Conservation (phyloP, 208 protist genomes). For the Leishmania tarentolae region DNA sequence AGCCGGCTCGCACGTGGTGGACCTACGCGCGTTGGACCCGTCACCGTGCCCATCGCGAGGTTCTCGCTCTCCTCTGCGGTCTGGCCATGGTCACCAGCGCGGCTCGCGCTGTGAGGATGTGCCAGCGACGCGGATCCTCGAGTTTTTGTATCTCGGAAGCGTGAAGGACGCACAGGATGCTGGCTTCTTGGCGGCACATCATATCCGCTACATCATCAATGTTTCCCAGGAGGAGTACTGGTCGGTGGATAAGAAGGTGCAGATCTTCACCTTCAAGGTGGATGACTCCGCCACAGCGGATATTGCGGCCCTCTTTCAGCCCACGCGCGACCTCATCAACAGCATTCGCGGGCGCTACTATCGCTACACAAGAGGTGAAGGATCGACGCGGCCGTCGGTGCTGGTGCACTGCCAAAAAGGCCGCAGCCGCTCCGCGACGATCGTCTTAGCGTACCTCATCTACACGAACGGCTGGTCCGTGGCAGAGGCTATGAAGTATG, state of each 20-base stretch:
- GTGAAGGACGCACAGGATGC: slow-evolving; percentile 79
- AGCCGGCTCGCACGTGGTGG: slow-evolving; percentile 24
- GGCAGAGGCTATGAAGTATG: slow-evolving; percentile 79
- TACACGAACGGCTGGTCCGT: slow-evolving; percentile 83
- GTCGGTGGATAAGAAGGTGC: slow-evolving; percentile 60
- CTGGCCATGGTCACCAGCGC: not conserved
- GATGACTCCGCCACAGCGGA: slow-evolving; percentile 65
- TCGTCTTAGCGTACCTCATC: slow-evolving; percentile 88
- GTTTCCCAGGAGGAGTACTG: slow-evolving; percentile 88
- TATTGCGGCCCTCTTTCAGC: slow-evolving; percentile 61
- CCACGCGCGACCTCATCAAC: slow-evolving; percentile 63
- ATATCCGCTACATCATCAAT: slow-evolving; percentile 84
- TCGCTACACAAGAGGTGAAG: slow-evolving; percentile 18
- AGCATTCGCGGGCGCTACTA: slow-evolving; percentile 52
- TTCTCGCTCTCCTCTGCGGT: not conserved
- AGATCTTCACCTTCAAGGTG: slow-evolving; percentile 70
- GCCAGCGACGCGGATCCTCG: slow-evolving; percentile 61
- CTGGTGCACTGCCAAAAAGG: slow-evolving; percentile 90
- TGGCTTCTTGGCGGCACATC: slow-evolving; percentile 57
- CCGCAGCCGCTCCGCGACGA: slow-evolving; percentile 78
- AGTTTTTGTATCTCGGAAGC: slow-evolving; percentile 82
- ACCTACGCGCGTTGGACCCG: slow-evolving; percentile 23
- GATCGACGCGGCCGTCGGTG: slow-evolving; percentile 39
- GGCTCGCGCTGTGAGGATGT: slow-evolving; percentile 28
- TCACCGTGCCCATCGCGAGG: slow-evolving; percentile 11